Evolutionary conservation across 257 asterid species (phyloP).

Genomic region (Solanum pennellii): DNA sequence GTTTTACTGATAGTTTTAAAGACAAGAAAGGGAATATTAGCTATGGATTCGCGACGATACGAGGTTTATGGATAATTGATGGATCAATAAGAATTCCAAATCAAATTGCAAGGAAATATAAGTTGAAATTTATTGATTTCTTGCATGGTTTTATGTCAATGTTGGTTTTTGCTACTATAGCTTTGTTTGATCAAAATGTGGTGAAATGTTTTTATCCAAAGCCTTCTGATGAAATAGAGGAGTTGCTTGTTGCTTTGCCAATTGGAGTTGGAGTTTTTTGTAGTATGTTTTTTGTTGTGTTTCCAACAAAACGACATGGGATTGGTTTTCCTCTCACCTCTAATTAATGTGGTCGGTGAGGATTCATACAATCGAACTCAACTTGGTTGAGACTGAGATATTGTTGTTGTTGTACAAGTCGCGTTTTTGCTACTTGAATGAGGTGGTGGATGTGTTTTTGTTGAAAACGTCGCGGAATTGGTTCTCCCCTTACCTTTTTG

Average conservation of each 20-base stretch:
- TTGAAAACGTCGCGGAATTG: conserved; percentile 63
- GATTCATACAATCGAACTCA: background rate
- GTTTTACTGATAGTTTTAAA: conserved; percentile 80
- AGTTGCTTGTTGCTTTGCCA: conserved; percentile 62
- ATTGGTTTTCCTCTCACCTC: conserved; percentile 79
- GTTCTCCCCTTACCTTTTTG: background rate
- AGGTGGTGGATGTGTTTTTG: background rate
- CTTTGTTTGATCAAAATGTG: conserved; percentile 56
- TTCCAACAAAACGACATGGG: conserved; percentile 80
- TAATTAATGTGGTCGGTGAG: background rate
- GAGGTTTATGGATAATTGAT: conserved; percentile 72
- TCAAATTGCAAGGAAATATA: conserved; percentile 36
- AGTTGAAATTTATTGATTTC: conserved; percentile 61
- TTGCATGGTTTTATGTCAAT: conserved; percentile 74
- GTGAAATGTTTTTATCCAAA: conserved; percentile 68
- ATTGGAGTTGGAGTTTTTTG: conserved; percentile 73
- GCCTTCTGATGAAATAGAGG: conserved; percentile 43
- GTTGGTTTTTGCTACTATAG: conserved; percentile 56
- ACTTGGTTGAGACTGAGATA: background rate
- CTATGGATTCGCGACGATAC: conserved; percentile 69
- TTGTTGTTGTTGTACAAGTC: background rate
- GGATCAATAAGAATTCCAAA: conserved; percentile 48
- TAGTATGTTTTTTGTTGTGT: conserved; percentile 70
- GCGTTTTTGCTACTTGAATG: background rate
- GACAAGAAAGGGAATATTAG: conserved; percentile 55